Evolutionary conservation across 768 basidiomycete species (phyloP).

Genomic region (Crassisporium funariophilum): DNA sequence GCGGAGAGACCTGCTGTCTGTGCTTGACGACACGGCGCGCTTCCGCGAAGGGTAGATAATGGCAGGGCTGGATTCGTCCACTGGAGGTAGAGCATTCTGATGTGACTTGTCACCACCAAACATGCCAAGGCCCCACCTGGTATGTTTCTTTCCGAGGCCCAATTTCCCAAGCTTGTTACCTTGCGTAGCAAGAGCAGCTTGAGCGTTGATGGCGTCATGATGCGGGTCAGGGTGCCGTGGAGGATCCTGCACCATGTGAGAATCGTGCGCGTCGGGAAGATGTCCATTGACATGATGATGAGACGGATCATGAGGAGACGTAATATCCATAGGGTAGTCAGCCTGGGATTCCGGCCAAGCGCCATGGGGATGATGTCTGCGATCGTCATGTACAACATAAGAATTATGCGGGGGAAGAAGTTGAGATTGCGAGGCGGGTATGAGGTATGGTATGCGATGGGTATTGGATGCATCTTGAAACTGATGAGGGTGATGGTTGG

Average conservation of each 20-base stretch:
- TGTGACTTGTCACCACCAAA: conserved; percentile 76
- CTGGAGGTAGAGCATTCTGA: conserved; percentile 62
- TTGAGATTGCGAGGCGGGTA: conserved; percentile 21
- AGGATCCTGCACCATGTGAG: conserved; percentile 55
- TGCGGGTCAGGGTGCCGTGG: conserved; percentile 45
- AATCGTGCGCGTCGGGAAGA: conserved; percentile 52
- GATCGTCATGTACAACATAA: conserved; percentile 26
- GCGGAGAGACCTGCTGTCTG: conserved; percentile 66
- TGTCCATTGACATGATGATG: conserved; percentile 47
- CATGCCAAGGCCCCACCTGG: conserved; percentile 68
- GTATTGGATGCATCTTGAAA: conserved; percentile 51
- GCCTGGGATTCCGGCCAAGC: conserved; percentile 31
- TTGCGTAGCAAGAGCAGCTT: conserved; percentile 42
- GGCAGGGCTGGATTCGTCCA: conserved; percentile 67
- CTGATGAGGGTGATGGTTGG: conserved; percentile 39
- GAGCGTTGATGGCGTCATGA: conserved; percentile 36
- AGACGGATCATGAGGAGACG: conserved; percentile 48
- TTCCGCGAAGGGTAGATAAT: conserved; percentile 71
- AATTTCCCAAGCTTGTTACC: conserved; percentile 60
- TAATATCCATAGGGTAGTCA: conserved; percentile 65
- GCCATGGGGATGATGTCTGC: conserved; percentile 32
- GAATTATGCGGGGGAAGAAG: conserved; percentile 21
- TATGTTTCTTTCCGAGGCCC: conserved; percentile 68
- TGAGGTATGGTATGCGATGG: conserved; percentile 55
- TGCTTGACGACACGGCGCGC: conserved; percentile 77